phyloP scores from a whole-genome alignment of 2,329 filamentous ascomycete genomes.

The Diaporthe batatas region DNA sequence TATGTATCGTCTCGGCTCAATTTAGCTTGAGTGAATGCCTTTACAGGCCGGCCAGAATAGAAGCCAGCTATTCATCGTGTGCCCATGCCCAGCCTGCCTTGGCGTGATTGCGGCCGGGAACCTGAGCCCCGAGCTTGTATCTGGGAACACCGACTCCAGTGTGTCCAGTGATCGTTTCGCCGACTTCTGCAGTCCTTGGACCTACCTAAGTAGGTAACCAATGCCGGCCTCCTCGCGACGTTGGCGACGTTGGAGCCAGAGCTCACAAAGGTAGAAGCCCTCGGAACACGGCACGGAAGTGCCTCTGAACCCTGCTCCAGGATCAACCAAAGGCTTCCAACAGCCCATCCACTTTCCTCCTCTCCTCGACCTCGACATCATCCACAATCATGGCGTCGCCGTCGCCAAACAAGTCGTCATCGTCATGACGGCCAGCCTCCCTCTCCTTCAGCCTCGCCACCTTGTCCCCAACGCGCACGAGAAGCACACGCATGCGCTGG shows the following conservation, averaged over 20 bases:
- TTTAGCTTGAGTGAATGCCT: not conserved
- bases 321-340: slow-evolving; percentile 50
- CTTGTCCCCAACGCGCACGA: slow-evolving; percentile 70
- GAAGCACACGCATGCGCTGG: slow-evolving; percentile 74
- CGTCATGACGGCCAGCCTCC: slow-evolving; percentile 14
- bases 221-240: too few relatives aligned
- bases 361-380: slow-evolving; percentile 56
- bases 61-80: not conserved
- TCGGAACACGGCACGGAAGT: not conserved
- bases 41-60: slow-evolving; percentile 1
- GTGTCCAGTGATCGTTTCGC: too few relatives aligned
- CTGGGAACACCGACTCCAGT: not conserved
- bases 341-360: slow-evolving; percentile 58
- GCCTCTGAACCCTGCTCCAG: not conserved
- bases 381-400: slow-evolving; percentile 48
- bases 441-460: slow-evolving; percentile 56
- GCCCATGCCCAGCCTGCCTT: too few relatives aligned
- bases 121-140: not conserved
- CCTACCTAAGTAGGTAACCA: too few relatives aligned
- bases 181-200: not conserved
- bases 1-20: not conserved
- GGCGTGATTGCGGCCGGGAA: not conserved
- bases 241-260: not conserved
- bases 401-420: slow-evolving; percentile 39
- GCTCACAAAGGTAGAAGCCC: too few relatives aligned